Evolutionary conservation across 495 filamentous ascomycete species (phyloP), one percentile per base, ranked within the genome.

Genomic region (Trichocladium uniseriatum): DNA sequence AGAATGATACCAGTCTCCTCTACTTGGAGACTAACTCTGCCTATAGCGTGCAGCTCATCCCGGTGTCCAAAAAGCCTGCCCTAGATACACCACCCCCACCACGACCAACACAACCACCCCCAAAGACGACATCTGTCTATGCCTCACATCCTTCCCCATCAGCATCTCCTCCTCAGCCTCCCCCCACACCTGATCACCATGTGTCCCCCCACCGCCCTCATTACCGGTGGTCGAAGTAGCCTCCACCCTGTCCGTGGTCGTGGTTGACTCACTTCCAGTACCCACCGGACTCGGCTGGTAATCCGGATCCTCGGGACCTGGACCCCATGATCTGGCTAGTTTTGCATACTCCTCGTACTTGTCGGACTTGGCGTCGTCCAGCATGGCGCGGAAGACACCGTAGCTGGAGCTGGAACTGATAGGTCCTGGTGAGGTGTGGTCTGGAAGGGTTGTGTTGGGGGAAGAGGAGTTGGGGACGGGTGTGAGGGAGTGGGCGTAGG

Each of bases 381-480:
- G 41, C 3, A 50, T 40, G 29, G 68, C 57, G 21, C 51, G 50
- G 32, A 66, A 65, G 19, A 49, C 37, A 20, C 67, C 68, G 19
- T 57, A 68, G 9, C 38, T 28, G 34, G 43, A 44, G 1, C 34
- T n/a, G n/a, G n/a, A n/a, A n/a, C n/a, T n/a, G n/a, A n/a, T n/a
- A n/a, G n/a, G n/a, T n/a, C n/a, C 48, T 5, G 5, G 13, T 41
- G 29, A 13, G 20, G 38, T 53, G 29, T 55, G 57, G 39, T 51
- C 49, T n/a, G 57, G 52, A 7, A 58, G 44, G 18, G 8, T 1
- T 1, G 57, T 54, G 20, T 58, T 49, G 11, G 46, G 24, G 18
- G 49, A 47, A 11, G 49, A 29, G 3, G 57, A 52, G 37, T 38
- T 34, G 10, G 11, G 8, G 15, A 60, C 58, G 1, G 49, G 39